These are phyloP conservation scores for Oryza meyeriana DNA, from an alignment of 176 grass and related monocot genomes.

Conservation along the genomic window DNA sequence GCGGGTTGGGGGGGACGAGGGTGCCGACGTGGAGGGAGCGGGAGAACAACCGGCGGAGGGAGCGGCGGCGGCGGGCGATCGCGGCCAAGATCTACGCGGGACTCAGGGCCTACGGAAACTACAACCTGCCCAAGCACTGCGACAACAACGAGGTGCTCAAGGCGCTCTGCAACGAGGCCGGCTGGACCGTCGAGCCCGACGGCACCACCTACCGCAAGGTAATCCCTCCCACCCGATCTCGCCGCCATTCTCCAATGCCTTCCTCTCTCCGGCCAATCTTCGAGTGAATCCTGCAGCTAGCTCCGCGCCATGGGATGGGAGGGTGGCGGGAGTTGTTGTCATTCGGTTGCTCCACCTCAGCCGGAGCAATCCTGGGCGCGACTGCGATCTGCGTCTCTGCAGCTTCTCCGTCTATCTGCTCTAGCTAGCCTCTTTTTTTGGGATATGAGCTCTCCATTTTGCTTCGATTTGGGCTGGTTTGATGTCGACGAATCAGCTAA, in stretches of 20 bases:
- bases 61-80: slow-evolving; percentile 84
- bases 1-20: slow-evolving; percentile 59
- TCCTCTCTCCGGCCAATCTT: neutral
- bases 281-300: neutral
- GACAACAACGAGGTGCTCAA: slow-evolving; percentile 99
- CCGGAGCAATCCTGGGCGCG: neutral
- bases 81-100: slow-evolving; percentile 96
- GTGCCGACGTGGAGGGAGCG: slow-evolving; percentile 97
- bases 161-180: slow-evolving; percentile 97
- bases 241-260: neutral
- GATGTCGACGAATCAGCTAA: neutral
- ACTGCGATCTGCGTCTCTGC: neutral
- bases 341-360: neutral
- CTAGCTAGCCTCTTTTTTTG: neutral
- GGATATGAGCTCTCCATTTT: neutral
- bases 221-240: neutral
- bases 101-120: slow-evolving; percentile 85
- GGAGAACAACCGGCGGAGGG: slow-evolving; percentile 93
- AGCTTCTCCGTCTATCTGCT: neutral
- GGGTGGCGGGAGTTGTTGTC: neutral
- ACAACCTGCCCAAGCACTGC: slow-evolving; percentile 98
- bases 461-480: neutral
- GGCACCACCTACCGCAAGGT: slow-evolving; percentile 98
- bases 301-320: neutral
- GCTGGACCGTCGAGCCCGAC: slow-evolving; percentile 86